phyloP scores from a whole-genome alignment of 2,329 filamentous ascomycete species.

The Tolypocladium ovalisporum region DNA sequence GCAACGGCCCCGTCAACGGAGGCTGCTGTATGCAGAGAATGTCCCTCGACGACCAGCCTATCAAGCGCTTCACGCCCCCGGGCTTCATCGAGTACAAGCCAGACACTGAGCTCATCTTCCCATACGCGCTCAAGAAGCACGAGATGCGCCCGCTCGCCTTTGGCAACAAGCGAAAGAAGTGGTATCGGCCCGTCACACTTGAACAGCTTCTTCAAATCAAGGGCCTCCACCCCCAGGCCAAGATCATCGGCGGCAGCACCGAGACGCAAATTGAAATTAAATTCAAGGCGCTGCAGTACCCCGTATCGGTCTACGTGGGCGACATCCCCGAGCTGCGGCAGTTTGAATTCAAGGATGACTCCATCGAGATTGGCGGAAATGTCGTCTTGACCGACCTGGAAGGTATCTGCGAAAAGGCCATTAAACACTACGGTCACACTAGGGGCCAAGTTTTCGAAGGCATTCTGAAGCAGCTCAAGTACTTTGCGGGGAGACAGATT shows the following conservation, averaged over 20 bases:
- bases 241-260: constrained; percentile 90
- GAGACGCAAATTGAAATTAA: constrained; percentile 98
- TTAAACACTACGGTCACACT: constrained; percentile 62
- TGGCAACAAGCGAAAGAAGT: constrained; percentile 88
- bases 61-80: constrained; percentile 68
- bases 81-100: constrained; percentile 92
- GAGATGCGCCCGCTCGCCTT: constrained; percentile 73
- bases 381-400: constrained; percentile 88
- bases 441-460: constrained; percentile 76
- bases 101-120: constrained; percentile 92
- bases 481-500: constrained; percentile 92
- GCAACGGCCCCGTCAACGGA: constrained; percentile 26
- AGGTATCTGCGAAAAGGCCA: constrained; percentile 66
- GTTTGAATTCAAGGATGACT: constrained; percentile 67
- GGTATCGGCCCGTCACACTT: constrained; percentile 82
- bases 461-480: constrained; percentile 86
- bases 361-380: constrained; percentile 89
- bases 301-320: constrained; percentile 81
- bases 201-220: constrained; percentile 90
- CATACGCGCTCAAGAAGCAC: constrained; percentile 72
- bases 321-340: constrained; percentile 84
- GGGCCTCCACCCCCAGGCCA: constrained; percentile 69
- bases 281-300: constrained; percentile 90
- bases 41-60: constrained; percentile 37
- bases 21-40: constrained; percentile 60